Evolutionary conservation across 2,329 filamentous ascomycete species (phyloP).

Genomic region (Trichoderma guizhouense): DNA sequence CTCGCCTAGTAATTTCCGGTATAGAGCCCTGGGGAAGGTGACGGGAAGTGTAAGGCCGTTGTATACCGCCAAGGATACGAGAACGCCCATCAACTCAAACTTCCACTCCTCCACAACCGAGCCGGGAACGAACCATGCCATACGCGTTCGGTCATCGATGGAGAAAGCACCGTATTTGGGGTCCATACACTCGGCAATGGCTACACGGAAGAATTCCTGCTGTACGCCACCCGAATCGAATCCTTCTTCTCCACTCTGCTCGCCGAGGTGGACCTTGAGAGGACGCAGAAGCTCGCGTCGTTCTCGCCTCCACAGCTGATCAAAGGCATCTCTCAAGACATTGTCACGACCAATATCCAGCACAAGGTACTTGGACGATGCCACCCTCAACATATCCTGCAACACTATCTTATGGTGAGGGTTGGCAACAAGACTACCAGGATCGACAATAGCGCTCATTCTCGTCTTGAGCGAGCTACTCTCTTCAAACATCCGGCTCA

Average conservation of each 20-base stretch:
- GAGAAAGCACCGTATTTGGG: slow-evolving; percentile 78
- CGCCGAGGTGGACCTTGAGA: slow-evolving; percentile 82
- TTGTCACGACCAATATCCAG: slow-evolving; percentile 65
- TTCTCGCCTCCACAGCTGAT: slow-evolving; percentile 87
- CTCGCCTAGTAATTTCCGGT: slow-evolving; percentile 71
- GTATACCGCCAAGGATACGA: slow-evolving; percentile 88
- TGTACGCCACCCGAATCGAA: slow-evolving; percentile 94
- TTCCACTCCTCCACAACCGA: slow-evolving; percentile 83
- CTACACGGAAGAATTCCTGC: slow-evolving; percentile 89
- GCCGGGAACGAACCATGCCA: slow-evolving; percentile 84
- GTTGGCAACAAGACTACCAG: slow-evolving; percentile 53
- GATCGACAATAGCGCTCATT: slow-evolving; percentile 54
- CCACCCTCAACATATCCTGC: slow-evolving; percentile 60
- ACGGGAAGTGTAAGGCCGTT: slow-evolving; percentile 90
- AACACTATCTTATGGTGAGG: slow-evolving; percentile 59
- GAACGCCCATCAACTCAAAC: slow-evolving; percentile 80
- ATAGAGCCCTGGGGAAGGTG: slow-evolving; percentile 81
- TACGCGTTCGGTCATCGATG: slow-evolving; percentile 68
- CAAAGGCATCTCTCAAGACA: slow-evolving; percentile 70
- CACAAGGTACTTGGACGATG: slow-evolving; percentile 68
- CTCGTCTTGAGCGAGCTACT: slow-evolving; percentile 56
- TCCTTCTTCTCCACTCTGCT: slow-evolving; percentile 79
- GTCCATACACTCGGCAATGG: slow-evolving; percentile 74
- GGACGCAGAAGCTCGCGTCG: slow-evolving; percentile 78
- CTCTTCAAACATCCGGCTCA: slow-evolving; percentile 76